phyloP scores from a whole-genome alignment of 495 filamentous ascomycete species.

The Amphirosellinia nigrospora region DNA sequence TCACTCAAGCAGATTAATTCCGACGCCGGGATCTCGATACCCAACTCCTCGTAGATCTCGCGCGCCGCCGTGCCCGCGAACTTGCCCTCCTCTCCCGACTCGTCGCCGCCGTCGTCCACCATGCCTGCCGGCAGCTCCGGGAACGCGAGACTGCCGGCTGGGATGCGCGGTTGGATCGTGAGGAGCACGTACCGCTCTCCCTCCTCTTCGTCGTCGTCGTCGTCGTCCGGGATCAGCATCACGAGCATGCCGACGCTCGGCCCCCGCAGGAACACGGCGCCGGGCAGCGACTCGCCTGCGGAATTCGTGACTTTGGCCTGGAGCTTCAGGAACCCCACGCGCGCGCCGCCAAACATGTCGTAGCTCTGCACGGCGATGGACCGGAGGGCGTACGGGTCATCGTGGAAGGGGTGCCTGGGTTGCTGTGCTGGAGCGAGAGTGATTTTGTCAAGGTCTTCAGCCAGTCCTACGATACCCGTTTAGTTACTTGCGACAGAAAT shows the following conservation, averaged over 20 bases:
- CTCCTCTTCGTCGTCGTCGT: conserved; percentile 42
- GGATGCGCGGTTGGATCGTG: conserved; percentile 82
- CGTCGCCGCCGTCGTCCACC: conserved; percentile 66
- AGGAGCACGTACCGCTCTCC: conserved; percentile 73
- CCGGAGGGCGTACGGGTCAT: conserved; percentile 71
- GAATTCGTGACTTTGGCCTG: conserved; percentile 68
- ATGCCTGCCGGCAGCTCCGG: conserved; percentile 88
- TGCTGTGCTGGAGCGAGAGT: conserved; percentile 62
- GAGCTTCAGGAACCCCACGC: conserved; percentile 82
- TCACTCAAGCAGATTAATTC: conserved; percentile 63
- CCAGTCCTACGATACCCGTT: conserved; percentile 60
- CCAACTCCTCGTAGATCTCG: conserved; percentile 85
- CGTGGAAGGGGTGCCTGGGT: conserved; percentile 71
- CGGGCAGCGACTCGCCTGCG: conserved; percentile 70
- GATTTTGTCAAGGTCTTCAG: conserved; percentile 68
- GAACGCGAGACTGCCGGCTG: conserved; percentile 76
- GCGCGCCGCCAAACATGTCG: conserved; percentile 69
- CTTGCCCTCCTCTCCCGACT: conserved; percentile 51
- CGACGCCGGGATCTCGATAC: conserved; percentile 55
- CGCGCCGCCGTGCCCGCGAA: conserved; percentile 80
- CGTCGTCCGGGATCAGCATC: conserved; percentile 75
- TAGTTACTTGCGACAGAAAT: conserved; percentile 20
- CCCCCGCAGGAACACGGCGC: conserved; percentile 79
- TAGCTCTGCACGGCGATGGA: conserved; percentile 74
- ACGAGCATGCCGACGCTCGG: conserved; percentile 84